Conservation (phyloP, 1,284 basidiomycete species). For the Tetrapyrgos nigripes region DNA sequence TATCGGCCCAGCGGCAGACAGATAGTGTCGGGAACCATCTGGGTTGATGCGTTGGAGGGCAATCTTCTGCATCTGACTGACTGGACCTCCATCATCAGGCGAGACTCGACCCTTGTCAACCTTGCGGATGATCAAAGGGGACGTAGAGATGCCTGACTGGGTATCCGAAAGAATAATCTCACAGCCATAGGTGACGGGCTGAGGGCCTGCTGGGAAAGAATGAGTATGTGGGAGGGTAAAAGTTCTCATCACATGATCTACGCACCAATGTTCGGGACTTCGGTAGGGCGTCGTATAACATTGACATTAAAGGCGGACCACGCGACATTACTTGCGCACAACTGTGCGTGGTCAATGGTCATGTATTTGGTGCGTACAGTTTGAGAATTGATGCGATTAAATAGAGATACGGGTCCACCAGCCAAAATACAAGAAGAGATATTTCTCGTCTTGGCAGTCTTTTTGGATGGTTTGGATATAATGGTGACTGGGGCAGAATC, state of each 20-base stretch:
- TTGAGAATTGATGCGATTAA: conserved; percentile 97
- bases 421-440: conserved; percentile 91
- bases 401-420: conserved; percentile 91
- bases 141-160: conserved; percentile 83
- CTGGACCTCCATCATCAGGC: conserved; percentile 85
- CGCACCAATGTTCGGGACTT: conserved; percentile 64
- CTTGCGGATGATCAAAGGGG: conserved; percentile 90
- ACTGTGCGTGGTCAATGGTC: conserved; percentile 84
- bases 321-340: conserved; percentile 85
- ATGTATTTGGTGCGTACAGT: conserved; percentile 97
- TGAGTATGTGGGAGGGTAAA: conserved; percentile 46
- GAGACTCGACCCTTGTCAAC: conserved; percentile 91
- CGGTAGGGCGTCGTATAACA: conserved; percentile 71
- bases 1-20: conserved; percentile 84
- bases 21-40: conserved; percentile 81
- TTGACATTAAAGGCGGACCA: conserved; percentile 97
- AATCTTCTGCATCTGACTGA: conserved; percentile 97
- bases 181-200: conserved; percentile 91
- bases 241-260: conserved; percentile 55
- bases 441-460: conserved; percentile 95
- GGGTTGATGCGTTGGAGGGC: conserved; percentile 85
- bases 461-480: conserved; percentile 97
- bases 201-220: conserved; percentile 59
- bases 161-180: conserved; percentile 88
- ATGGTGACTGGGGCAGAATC: conserved; percentile 91